Base-by-base conservation (phyloP, 345 rosid species). In the Acer yangbiense region DNA sequence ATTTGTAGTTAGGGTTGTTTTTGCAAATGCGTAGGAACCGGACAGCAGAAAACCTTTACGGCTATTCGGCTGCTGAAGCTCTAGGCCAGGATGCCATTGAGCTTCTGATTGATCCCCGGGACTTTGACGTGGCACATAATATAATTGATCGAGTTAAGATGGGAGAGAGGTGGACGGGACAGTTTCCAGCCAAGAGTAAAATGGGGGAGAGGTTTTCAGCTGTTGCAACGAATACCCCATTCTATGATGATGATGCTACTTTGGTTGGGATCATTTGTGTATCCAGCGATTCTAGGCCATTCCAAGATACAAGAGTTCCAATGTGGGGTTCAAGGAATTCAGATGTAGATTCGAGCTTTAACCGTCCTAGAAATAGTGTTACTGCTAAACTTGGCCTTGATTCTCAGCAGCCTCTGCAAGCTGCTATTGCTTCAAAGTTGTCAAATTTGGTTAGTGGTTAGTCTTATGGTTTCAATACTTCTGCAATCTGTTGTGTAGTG, bases 391-490 rank as follows among this genome's bases (percentile, higher is more conserved):
- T 96, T 77, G 98, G 98, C 60, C 91, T 92, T 77, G 97, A 92
- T 83, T 78, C 97, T 78, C 97, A 91, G 74, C 98, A 96, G 87
- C 97, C 99, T 82, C 76, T 93, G 72, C 99, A 96, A 88, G 75
- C 76, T 64, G 93, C 97, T 68, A 83, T 96, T 82, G 95, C 98
- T 12, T 94, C 97, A n/a, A 94, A 88, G 82, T 86, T 96, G 81
- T 87, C 99, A 20, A 90, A 92, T 84, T 85, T 96, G 93, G 99
- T 96, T 81, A 90, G 95, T 96, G 93, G 99, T 96, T 81, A 90
- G 95, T 87, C 52, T 76, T 61, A n/a, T 64, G 18, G 17, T 70
- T 79, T 85, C 73, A 61, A 25, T 50, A 48, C 79, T 65, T 73
- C 41, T 63, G 48, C 79, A 58, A 79, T 79, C 77, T 76, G 50